Percentiles rank a stretch among this genome's conserved stretches.
Evolutionary conservation across 2,329 filamentous ascomycete species (phyloP).

Genomic region (Nothomitra cinnamomea): DNA sequence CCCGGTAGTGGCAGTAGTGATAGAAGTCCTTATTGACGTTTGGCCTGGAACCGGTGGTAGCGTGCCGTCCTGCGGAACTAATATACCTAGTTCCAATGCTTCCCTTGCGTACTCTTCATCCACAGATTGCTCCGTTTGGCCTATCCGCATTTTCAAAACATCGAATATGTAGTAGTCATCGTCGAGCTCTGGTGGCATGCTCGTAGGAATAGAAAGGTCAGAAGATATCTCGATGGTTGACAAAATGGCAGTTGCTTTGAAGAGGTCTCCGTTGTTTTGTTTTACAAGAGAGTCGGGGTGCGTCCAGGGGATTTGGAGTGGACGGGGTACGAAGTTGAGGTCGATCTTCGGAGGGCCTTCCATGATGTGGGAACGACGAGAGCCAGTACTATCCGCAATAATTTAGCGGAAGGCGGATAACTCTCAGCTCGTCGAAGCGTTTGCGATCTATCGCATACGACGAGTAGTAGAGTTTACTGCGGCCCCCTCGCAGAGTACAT

Average conservation of each 20-base stretch:
- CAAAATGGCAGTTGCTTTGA: neutral
- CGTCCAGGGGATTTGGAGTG: neutral
- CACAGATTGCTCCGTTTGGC: neutral
- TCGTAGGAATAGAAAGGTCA: neutral
- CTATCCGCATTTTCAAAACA: neutral
- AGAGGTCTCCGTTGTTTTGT: neutral
- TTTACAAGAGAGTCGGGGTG: neutral
- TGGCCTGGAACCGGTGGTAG: neutral
- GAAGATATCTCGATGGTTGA: neutral
- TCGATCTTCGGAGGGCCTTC: neutral
- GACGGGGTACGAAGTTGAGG: neutral
- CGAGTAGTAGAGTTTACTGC: too few species aligned
- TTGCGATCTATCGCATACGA: too few species aligned
- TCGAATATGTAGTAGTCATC: neutral
- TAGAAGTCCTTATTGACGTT: neutral
- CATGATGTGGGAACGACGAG: neutral
- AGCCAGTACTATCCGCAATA: neutral
- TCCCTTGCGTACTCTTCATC: neutral
- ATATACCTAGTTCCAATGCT: neutral
- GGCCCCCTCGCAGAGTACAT: too few species aligned
- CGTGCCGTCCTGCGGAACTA: neutral
- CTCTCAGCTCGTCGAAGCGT: too few species aligned
- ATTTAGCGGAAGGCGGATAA: neutral
- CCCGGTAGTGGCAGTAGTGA: neutral
- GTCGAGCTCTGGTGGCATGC: slow-evolving; percentile 1